Evolutionary conservation across 345 rosid species (phyloP), one percentile per base, ranked within the genome.

Genomic region (Gossypioides kirkii): DNA sequence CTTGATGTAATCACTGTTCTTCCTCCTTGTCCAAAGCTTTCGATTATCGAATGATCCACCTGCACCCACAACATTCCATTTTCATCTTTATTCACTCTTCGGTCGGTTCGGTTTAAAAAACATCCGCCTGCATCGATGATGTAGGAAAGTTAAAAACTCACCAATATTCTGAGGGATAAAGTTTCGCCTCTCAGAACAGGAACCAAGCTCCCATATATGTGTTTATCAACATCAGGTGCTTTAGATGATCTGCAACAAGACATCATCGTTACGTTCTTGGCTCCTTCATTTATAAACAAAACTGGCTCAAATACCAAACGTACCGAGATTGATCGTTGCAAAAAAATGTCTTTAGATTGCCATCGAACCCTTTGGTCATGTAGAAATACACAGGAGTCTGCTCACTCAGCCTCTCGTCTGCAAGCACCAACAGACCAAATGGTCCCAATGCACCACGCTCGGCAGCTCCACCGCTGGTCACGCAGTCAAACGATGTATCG

Each of bases 331-430:
- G 85, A 75, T 92, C 98, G 4, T 81, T 75, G 83, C 98, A 95
- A 81, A 95, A 88, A 81, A 77, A 88, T 41, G 96, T 86, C 73
- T 79, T 83, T 66, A 95, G 81, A 0, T 77, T 83, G 55, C 89
- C 88, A 63, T 87, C 80, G 14, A 22, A 68, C 71, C 88, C 88
- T 61, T 87, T 95, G 6, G 85, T 74, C 13, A 95, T 80, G 23
- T 90, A 87, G 83, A 95, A 95, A 81, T 92, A 89, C 10, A 95
- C 96, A 1, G 98, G 95, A 17, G 98, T 94, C 53, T 86, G 90
- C 81, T 94, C 99, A 0, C 80, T 53, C 23, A 79, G 91, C 59
- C 66, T 67, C 1, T 82, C 77, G 47, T 90, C 91, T 0, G 99
- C 92, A 0, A 95, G 96, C 68, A 92, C 94, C 10, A 87, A 77